These are phyloP conservation scores for Annulohypoxylon stygium DNA, from an alignment of 495 filamentous ascomycete species.

Conservation along the genomic window DNA sequence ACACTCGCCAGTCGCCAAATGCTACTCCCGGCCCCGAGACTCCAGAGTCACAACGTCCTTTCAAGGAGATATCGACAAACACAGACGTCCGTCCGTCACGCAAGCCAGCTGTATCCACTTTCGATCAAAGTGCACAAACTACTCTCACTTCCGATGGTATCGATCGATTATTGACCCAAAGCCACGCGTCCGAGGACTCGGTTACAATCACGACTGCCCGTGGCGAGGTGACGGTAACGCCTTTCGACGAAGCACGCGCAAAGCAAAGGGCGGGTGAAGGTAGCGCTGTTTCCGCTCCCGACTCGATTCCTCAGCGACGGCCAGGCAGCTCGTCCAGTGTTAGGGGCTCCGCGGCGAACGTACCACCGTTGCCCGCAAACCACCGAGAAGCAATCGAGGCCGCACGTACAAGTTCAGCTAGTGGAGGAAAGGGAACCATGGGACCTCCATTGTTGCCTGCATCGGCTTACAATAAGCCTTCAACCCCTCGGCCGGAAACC, in stretches of 20 bases:
- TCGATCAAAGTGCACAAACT: conserved; percentile 81
- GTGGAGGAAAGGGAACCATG: conserved; percentile 72
- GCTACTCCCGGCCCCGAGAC: conserved; percentile 53
- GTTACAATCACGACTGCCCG: conserved; percentile 42
- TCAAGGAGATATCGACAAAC: conserved; percentile 60
- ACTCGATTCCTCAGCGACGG: conserved; percentile 56
- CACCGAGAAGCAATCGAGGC: conserved; percentile 88
- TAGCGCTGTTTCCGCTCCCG: conserved; percentile 40
- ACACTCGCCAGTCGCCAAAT: conserved; percentile 61
- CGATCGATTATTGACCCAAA: conserved; percentile 68
- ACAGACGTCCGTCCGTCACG: conserved; percentile 50
- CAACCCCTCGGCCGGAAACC: conserved; percentile 74
- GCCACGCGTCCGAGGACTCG: conserved; percentile 20
- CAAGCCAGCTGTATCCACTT: conserved; percentile 57
- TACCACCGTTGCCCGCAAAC: conserved; percentile 83
- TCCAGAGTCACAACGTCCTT: conserved; percentile 58
- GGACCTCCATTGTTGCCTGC: conserved; percentile 87
- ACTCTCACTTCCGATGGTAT: conserved; percentile 78
- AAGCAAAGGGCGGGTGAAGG: conserved; percentile 51
- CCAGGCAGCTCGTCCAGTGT: conserved; percentile 80
- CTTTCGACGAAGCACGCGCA: conserved; percentile 47
- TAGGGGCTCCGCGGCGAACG: conserved; percentile 47
- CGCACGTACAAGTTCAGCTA: conserved; percentile 67
- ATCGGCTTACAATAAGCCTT: conserved; percentile 75
- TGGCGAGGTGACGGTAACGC: conserved; percentile 34